phyloP scores from a whole-genome alignment of 768 basidiomycete species.

The Pisolithus tinctorius region DNA sequence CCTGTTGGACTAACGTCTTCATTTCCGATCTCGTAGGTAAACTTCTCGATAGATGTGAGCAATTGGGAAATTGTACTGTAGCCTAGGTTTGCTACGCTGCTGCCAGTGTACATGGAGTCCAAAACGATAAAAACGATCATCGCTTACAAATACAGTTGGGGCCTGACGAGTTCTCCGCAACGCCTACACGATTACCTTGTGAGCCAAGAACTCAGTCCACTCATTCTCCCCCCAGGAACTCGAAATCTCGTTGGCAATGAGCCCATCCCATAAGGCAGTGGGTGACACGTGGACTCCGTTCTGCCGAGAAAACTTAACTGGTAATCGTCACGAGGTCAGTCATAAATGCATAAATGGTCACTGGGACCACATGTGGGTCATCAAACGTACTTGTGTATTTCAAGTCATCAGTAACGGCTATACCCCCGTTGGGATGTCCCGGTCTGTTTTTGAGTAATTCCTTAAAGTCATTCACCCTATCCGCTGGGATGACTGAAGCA shows the following conservation, averaged over 20 bases:
- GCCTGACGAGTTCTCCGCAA: not conserved
- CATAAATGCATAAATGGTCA: not conserved
- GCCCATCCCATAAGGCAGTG: slow-evolving; percentile 71
- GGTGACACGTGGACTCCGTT: slow-evolving; percentile 92
- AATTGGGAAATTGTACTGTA: too few relatives aligned
- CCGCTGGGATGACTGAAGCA: slow-evolving; percentile 42
- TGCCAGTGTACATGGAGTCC: too few relatives aligned
- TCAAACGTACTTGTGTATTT: slow-evolving; percentile 74
- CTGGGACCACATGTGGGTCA: not conserved
- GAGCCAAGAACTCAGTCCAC: slow-evolving; percentile 69
- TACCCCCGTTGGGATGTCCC: slow-evolving; percentile 66
- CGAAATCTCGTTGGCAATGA: slow-evolving; percentile 63
- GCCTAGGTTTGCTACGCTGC: too few relatives aligned
- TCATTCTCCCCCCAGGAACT: slow-evolving; percentile 79
- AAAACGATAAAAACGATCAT: not conserved
- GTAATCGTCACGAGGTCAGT: not conserved
- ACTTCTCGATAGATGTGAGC: too few relatives aligned
- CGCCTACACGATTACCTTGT: slow-evolving; percentile 42
- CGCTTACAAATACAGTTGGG: not conserved
- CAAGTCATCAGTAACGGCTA: slow-evolving; percentile 76
- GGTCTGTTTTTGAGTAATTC: slow-evolving; percentile 56
- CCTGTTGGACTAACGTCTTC: too few relatives aligned
- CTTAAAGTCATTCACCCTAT: slow-evolving; percentile 46
- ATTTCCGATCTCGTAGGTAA: too few relatives aligned
- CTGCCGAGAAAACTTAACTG: slow-evolving; percentile 88